A percentile compares a stretch with the other conserved stretches of the same genome.
phyloP scores from a whole-genome alignment of 805 yeast species.

The Candida endomychidarum region DNA sequence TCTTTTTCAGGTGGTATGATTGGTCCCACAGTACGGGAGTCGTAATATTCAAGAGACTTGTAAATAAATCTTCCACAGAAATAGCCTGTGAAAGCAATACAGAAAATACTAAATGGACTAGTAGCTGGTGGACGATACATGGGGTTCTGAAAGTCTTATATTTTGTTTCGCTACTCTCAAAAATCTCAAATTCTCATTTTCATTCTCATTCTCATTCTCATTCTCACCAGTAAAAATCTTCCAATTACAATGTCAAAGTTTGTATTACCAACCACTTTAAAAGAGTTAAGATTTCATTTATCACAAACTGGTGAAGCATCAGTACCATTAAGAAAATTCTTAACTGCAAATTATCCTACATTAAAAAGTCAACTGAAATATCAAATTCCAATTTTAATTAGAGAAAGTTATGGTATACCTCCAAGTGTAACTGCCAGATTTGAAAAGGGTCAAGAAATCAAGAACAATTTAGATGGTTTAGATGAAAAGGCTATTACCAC shows the following conservation, averaged over 20 bases:
- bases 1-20: too few relatives aligned
- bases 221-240: conserved; percentile 11
- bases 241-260: conserved; percentile 37
- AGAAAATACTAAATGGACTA: too few relatives aligned
- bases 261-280: conserved; percentile 55
- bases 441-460: conserved; percentile 53
- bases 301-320: conserved; percentile 79
- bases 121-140: too few relatives aligned
- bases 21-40: too few relatives aligned
- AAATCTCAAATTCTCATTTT: background rate
- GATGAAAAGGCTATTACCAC: conserved; percentile 44
- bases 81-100: too few relatives aligned
- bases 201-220: background rate
- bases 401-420: conserved; percentile 72
- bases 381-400: conserved; percentile 67
- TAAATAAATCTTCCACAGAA: too few relatives aligned
- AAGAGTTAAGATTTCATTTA: conserved; percentile 78
- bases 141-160: too few relatives aligned
- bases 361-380: conserved; percentile 58
- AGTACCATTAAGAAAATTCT: conserved; percentile 61
- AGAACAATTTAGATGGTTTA: conserved; percentile 49
- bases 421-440: conserved; percentile 77
- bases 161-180: too few relatives aligned
- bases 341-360: conserved; percentile 63
- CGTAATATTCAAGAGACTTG: too few relatives aligned